Evolutionary conservation across 2,329 filamentous ascomycete genomes (phyloP), one percentile per base, ranked within the genome.

Genomic region (Cladosporium phlei): DNA sequence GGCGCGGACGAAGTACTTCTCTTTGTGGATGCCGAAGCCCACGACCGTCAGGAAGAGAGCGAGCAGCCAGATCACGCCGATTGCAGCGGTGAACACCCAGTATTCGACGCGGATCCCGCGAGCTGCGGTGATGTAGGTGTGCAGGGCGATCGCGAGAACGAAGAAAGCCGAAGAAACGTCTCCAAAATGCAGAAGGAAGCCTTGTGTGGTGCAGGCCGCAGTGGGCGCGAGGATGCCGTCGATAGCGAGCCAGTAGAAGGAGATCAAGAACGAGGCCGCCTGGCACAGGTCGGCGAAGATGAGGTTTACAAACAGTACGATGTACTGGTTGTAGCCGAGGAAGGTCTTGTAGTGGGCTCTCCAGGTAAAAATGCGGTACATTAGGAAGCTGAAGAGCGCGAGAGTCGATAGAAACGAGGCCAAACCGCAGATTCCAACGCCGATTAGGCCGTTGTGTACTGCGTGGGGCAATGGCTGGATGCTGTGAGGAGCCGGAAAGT

Each of bases 261-360:
- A 85, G 38, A 86, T 68, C 33, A 83, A 56, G 58, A 86, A 87
- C 3, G 80, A 78, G 1, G 78, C 61, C 6, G 79, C 73, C 57
- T 86, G 83, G 56, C 83, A 78, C 46, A 85, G 73, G 55, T 87
- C 83, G 49, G 83, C 82, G 17, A 84, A 65, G 4, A 87, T 68
- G 0, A 87, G 73, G 59, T 86, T 86, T 60, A 84, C 78, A 48
- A 86, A 82, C 4, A 87, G 70, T 0, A 86, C 69, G 21, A 86
- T 72, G 57, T 86, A 84, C 62, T 86, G 83, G 53, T 85, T 86
- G 54, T 63, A 60, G 25, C 60, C 57, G 14, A 63, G 35, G 34
- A 56, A 62, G 4, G 58, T 60, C 35, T 52, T 52, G 49, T 62
- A 60, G 46, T 61, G 58, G 28, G 51, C 40, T n/a, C 55, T 54